These are phyloP conservation scores for Elaeagnus macrophylla DNA, from an alignment of 306 rosid species.

Conservation along the genomic window DNA sequence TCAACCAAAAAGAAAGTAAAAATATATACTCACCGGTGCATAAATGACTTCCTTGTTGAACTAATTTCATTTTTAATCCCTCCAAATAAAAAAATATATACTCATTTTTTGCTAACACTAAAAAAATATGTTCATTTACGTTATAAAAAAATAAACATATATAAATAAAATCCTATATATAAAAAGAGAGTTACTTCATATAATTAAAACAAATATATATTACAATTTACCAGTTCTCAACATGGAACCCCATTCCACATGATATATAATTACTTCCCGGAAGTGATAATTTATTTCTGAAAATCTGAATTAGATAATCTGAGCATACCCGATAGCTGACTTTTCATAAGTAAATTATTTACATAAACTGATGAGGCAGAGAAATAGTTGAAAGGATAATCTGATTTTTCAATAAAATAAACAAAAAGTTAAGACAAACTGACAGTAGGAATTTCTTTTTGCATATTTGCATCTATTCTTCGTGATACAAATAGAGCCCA, in stretches of 20 bases:
- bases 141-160: no score
- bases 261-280: background rate
- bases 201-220: no score
- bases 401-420: slow-evolving; percentile 6
- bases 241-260: background rate
- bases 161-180: no score
- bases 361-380: slow-evolving; percentile 14
- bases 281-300: background rate
- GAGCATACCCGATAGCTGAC: slow-evolving; percentile 1
- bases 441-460: slow-evolving; percentile 18
- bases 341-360: slow-evolving; percentile 10
- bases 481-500: slow-evolving; percentile 85
- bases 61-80: no score
- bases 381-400: background rate
- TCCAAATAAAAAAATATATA: no score
- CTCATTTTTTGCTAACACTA: no score
- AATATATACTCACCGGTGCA: no score
- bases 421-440: slow-evolving; percentile 4
- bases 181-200: no score
- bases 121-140: no score
- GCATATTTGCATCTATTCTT: slow-evolving; percentile 31
- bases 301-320: slow-evolving; percentile 1
- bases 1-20: no score
- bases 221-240: no score
- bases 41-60: no score